Percentiles rank a stretch among this genome's conserved stretches.
Conservation (phyloP, 768 basidiomycete species). For the Tephrocybe sp. region DNA sequence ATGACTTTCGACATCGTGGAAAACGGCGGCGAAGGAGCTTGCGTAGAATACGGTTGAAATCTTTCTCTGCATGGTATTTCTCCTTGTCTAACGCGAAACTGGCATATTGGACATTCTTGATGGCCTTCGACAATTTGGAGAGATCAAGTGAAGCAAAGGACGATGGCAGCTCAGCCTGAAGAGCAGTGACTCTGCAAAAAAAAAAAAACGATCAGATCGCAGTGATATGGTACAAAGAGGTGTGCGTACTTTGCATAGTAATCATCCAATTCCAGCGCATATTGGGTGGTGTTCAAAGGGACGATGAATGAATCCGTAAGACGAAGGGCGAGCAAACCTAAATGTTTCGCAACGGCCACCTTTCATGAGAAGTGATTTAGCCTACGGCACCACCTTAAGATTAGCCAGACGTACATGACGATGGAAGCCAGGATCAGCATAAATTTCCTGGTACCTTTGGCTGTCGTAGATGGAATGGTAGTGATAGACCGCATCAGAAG, state of each 20-base stretch:
- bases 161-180: slow-evolving; percentile 28
- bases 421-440: slow-evolving; percentile 75
- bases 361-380: slow-evolving; percentile 19
- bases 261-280: slow-evolving; percentile 60
- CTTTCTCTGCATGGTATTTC: slow-evolving; percentile 53
- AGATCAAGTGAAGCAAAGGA: slow-evolving; percentile 33
- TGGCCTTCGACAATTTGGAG: slow-evolving; percentile 43
- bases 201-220: too few relatives aligned
- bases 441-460: slow-evolving; percentile 69
- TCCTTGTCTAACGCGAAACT: slow-evolving; percentile 60
- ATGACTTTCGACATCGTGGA: slow-evolving; percentile 20
- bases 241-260: slow-evolving; percentile 64
- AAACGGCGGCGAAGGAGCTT: slow-evolving; percentile 30
- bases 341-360: slow-evolving; percentile 66
- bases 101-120: slow-evolving; percentile 45
- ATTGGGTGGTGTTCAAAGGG: slow-evolving; percentile 78
- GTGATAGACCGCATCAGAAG: slow-evolving; percentile 67
- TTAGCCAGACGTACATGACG: slow-evolving; percentile 54
- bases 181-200: slow-evolving; percentile 59
- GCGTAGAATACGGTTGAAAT: slow-evolving; percentile 47
- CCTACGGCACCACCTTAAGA: too few relatives aligned
- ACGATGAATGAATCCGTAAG: slow-evolving; percentile 63
- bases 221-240: too few relatives aligned
- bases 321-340: slow-evolving; percentile 65
- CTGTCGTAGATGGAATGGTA: slow-evolving; percentile 80